Base-by-base conservation (phyloP, 2,329 filamentous ascomycete species). In the Penicillium vulpinum region DNA sequence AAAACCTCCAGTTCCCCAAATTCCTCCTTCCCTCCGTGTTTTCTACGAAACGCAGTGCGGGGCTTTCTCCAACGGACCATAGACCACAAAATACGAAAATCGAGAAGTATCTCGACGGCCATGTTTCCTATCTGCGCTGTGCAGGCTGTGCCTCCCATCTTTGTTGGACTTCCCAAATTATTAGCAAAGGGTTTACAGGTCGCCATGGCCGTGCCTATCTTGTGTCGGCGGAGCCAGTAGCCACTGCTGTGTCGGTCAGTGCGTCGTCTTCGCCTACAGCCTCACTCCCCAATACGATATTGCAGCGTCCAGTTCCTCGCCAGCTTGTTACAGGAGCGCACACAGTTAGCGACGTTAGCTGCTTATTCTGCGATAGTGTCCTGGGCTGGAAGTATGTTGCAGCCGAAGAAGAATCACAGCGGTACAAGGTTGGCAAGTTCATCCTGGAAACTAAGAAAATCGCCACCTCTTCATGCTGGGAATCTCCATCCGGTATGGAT, bases 401-500 rank as follows among this genome's bases (percentile, higher is more conserved):
- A 21, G 85, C 85, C 0, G 83, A 84, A 57, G 83, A 87, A 61
- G 84, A 86, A 57, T 75, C 71, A 11, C 85, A 88, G 71, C 75
- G 79, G 54, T 88, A 88, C 66, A 88, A 88, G 66, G 82, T 87
- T 2, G 85, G 85, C n/a, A 87, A 87, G 67, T 87, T 84, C 61
- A 88, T 88, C 28, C 70, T 88, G 28, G 85, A 88, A 70, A 86
- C 83, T 41, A 83, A 81, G 70, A 75, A 80, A 51, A 80, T 85
- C 9, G 78, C 77, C 24, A 72, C 77, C 29, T 74, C 75, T 16
- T 75, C 77, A 18, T 78, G 72, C 21, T 87, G 85, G 85, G 84
- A 85, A 58, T 67, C 69, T 15, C 56, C 66, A 16, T 61, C 64
- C 13, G 40, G 54, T 40, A 29, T 54, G 13, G 44, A 59, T n/a